Percentiles rank a stretch among this genome's conserved stretches.
phyloP scores from a whole-genome alignment of 495 filamentous ascomycete species.

The Hypoxylon fuscum region DNA sequence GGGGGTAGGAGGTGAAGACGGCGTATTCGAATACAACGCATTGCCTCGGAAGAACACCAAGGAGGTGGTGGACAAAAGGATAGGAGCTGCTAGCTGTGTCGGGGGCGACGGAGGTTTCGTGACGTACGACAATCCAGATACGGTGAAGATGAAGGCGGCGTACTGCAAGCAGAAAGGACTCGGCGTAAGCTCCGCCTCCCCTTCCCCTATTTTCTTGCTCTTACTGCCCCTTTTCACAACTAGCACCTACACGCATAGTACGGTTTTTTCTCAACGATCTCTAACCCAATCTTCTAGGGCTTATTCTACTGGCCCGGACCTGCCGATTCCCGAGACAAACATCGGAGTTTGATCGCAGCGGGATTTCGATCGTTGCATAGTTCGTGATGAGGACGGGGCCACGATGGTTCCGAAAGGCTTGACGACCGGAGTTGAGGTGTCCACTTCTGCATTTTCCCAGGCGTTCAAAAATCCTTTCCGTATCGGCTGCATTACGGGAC shows the following conservation, averaged over 20 bases:
- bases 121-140: slow-evolving; percentile 84
- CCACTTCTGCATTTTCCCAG: slow-evolving; percentile 23
- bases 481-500: slow-evolving; percentile 7
- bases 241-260: neutral
- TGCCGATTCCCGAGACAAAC: slow-evolving; percentile 70
- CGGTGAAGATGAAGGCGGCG: slow-evolving; percentile 84
- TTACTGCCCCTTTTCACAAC: slow-evolving; percentile 4
- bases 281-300: slow-evolving; percentile 56
- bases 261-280: neutral
- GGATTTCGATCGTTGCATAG: slow-evolving; percentile 77
- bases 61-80: slow-evolving; percentile 72
- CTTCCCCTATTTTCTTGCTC: slow-evolving; percentile 4
- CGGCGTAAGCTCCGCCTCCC: slow-evolving; percentile 60
- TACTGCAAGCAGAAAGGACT: slow-evolving; percentile 80
- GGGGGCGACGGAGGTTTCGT: slow-evolving; percentile 88
- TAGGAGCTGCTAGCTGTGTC: slow-evolving; percentile 76
- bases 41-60: slow-evolving; percentile 75
- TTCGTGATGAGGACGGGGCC: slow-evolving; percentile 42
- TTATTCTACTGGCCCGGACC: slow-evolving; percentile 95
- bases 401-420: neutral
- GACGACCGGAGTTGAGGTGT: slow-evolving; percentile 23
- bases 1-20: slow-evolving; percentile 77
- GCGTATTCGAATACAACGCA: slow-evolving; percentile 82
- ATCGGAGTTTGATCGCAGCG: slow-evolving; percentile 76
- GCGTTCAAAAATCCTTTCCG: slow-evolving; percentile 17